Percentiles rank a stretch among this genome's conserved stretches.
These are phyloP conservation scores for Picea abies DNA, from an alignment of 83 land plant genomes.

Conservation along the genomic window DNA sequence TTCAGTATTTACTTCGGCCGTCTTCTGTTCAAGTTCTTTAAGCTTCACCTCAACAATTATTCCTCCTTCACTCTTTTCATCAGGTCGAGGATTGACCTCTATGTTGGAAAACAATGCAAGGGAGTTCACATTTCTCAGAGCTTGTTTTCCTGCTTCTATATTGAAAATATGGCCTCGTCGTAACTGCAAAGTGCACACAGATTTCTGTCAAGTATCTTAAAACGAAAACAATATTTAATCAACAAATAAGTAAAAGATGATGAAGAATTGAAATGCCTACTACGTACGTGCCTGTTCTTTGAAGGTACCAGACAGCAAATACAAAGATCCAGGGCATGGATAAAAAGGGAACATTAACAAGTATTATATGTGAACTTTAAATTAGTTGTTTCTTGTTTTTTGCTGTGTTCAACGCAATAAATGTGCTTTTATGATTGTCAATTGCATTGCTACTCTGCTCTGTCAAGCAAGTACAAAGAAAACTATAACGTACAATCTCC, in stretches of 20 bases:
- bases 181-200: constrained; percentile 59
- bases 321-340: background rate
- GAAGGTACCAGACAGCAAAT: background rate
- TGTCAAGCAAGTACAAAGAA: too few relatives aligned
- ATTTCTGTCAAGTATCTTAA: background rate
- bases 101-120: constrained; percentile 90
- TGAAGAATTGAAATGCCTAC: background rate
- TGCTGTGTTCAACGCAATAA: background rate
- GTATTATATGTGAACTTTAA: too few relatives aligned
- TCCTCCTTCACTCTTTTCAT: constrained; percentile 95
- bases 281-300: background rate
- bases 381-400: too few relatives aligned
- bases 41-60: constrained; percentile 96
- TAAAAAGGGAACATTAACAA: background rate
- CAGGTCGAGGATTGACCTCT: constrained; percentile 94
- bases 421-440: background rate
- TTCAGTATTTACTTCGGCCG: constrained; percentile 94
- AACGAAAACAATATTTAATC: background rate
- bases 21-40: constrained; percentile 92
- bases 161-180: constrained; percentile 78
- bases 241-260: background rate
- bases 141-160: constrained; percentile 96
- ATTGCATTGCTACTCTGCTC: background rate
- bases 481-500: too few relatives aligned
- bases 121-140: constrained; percentile 82